Evolutionary conservation across 139 green algal genomes (phyloP).

Genomic region (Chloropicon primus): DNA sequence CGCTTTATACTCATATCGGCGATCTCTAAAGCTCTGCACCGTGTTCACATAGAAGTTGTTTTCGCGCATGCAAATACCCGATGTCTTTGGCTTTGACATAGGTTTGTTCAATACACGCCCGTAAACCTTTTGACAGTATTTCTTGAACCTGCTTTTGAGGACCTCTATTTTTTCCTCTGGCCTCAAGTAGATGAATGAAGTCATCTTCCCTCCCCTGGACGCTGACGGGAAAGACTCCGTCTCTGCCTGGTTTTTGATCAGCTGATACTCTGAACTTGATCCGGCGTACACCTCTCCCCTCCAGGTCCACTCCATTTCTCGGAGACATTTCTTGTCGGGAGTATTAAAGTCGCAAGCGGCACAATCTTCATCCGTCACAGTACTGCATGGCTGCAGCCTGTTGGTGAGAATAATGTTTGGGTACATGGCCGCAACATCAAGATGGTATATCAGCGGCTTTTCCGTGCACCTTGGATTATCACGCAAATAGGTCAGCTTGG

Average conservation of each 20-base stretch:
- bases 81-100: constrained; percentile 52
- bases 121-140: constrained; percentile 95
- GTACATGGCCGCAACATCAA: constrained; percentile 98
- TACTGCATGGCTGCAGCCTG: constrained; percentile 32
- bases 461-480: constrained; percentile 73
- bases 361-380: constrained; percentile 69
- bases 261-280: constrained; percentile 50
- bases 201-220: constrained; percentile 17
- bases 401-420: constrained; percentile 99
- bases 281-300: constrained; percentile 72
- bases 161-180: constrained; percentile 45
- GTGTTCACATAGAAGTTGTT: constrained; percentile 97
- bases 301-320: constrained; percentile 93
- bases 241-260: constrained; percentile 1
- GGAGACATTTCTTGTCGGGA: constrained; percentile 84
- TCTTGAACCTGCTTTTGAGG: constrained; percentile 85
- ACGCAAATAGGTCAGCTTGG: constrained; percentile 15
- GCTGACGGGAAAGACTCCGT: constrained; percentile 40
- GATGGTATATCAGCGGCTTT: constrained; percentile 87
- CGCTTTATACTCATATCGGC: constrained; percentile 97
- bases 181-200: constrained; percentile 28
- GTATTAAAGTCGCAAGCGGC: constrained; percentile 93
- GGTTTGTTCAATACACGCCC: constrained; percentile 93
- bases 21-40: constrained; percentile 87
- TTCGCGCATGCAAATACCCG: constrained; percentile 85